Conservation (phyloP, 2,329 filamentous ascomycete species). For the Ascochyta clinopodiicola region DNA sequence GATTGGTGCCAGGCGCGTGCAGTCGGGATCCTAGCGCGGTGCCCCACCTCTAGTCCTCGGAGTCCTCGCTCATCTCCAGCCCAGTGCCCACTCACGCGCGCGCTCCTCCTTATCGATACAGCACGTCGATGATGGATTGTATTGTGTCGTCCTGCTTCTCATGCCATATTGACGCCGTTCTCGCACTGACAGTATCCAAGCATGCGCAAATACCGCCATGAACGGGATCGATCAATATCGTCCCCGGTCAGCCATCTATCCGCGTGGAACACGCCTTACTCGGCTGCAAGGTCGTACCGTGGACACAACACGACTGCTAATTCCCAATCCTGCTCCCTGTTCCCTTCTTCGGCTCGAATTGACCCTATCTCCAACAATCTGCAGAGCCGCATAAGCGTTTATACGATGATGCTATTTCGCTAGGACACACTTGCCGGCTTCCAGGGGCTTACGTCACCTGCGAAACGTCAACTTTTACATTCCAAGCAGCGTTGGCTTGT, state of each 20-base stretch:
- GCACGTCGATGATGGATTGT: not conserved
- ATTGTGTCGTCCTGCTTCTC: no score
- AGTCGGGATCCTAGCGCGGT: slow-evolving; percentile 1
- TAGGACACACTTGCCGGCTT: slow-evolving; percentile 7
- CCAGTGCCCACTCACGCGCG: slow-evolving; percentile 4
- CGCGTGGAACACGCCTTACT: not conserved
- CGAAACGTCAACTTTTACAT: slow-evolving; percentile 2
- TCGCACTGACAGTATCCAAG: not conserved
- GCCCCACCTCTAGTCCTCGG: slow-evolving; percentile 8
- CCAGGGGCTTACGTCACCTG: slow-evolving; percentile 14
- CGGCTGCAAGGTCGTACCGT: slow-evolving; percentile 12
- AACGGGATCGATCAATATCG: no score
- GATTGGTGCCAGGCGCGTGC: slow-evolving; percentile 13
- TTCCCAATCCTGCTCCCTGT: slow-evolving; percentile 5
- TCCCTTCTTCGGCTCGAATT: slow-evolving; percentile 10
- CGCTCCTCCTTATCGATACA: slow-evolving; percentile 10
- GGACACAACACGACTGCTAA: slow-evolving; percentile 1
- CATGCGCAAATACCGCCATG: no score
- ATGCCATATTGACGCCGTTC: no score
- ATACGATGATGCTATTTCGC: not conserved
- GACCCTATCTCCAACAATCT: slow-evolving; percentile 1
- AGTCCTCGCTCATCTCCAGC: slow-evolving; percentile 6
- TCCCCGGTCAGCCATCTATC: no score
- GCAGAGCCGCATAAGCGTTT: slow-evolving; percentile 10
- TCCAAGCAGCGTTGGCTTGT: not conserved